These are phyloP conservation scores for Sporothrix brasiliensis DNA, from an alignment of 2,329 filamentous ascomycete species.

Conservation along the genomic window DNA sequence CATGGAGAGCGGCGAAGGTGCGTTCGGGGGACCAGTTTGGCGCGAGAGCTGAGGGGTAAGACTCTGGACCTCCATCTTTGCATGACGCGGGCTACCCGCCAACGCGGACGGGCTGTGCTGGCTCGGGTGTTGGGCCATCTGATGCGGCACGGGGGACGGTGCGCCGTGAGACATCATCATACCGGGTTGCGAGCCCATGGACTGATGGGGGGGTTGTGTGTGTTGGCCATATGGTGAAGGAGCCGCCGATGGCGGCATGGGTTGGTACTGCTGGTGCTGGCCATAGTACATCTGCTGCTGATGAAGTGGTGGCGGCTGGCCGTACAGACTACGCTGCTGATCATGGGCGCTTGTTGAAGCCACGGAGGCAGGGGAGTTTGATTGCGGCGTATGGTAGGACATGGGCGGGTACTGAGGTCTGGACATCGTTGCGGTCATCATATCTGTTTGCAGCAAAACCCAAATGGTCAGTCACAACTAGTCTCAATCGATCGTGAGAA, in stretches of 20 bases:
- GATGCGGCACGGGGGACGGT: constrained; percentile 52
- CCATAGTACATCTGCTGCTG: constrained; percentile 79
- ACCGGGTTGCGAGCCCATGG: constrained; percentile 66
- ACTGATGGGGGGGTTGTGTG: constrained; percentile 56
- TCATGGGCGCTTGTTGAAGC: constrained; percentile 88
- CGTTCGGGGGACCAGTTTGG: constrained; percentile 46
- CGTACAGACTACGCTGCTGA: constrained; percentile 85
- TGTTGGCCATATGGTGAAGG: constrained; percentile 65
- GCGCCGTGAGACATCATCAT: constrained; percentile 68
- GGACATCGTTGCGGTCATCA: constrained; percentile 72
- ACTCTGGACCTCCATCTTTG: constrained; percentile 64
- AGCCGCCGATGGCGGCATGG: constrained; percentile 65
- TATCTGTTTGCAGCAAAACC: constrained; percentile 52
- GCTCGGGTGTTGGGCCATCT: constrained; percentile 61
- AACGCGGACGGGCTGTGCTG: constrained; percentile 61
- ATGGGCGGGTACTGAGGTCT: constrained; percentile 84
- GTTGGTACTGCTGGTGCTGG: constrained; percentile 64
- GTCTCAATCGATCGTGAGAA: not conserved
- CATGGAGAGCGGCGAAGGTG: constrained; percentile 36
- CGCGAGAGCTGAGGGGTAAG: constrained; percentile 65
- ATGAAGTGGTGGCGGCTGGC: constrained; percentile 76
- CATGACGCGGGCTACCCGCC: constrained; percentile 62
- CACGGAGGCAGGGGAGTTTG: constrained; percentile 90
- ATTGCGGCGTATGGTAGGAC: constrained; percentile 89
- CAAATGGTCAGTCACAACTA: constrained; percentile 2